Base-by-base conservation (phyloP, 2,329 filamentous ascomycete genomes). In the Colletotrichum tanaceti region DNA sequence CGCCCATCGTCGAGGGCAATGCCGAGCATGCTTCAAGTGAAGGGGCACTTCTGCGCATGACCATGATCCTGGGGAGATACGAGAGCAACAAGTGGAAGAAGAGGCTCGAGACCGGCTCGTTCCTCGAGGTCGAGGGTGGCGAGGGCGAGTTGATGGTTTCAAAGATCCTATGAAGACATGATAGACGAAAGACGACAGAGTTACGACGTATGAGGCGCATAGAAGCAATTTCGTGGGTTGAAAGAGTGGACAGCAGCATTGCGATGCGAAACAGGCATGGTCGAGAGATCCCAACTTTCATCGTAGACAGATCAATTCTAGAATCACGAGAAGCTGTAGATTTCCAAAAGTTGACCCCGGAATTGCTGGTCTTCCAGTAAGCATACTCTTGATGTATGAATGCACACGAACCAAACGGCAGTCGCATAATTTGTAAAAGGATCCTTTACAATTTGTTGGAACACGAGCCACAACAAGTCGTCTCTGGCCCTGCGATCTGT, bases 1-100 rank as follows among this genome's bases (percentile, higher is more conserved):
- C 94, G 1, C 84, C 87, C 5, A 75, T 86, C 4, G 75, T 77
- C 0, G 76, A 77, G 9, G 75, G 76, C 1, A 75, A 77, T 1
- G 76, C 75, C 11, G 86, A 90, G 77, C 86, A 89, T 75, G 77
- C 83, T 71, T 84, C 88, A 43, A 86, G 86, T 74, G 79, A 83
- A 43, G 82, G 90, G 54, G 78, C 84, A 1, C 79, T 85, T 18
- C 78, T 93, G 72, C 85, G 91, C 61, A 91, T 94, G 88, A 94
- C 92, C 0, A 83, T 95, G 67, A 91, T 95, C 14, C 82, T 93
- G 24, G 92, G 90, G 4, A 85, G 90, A 44, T 91, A 90, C 71
- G 92, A 94, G 81, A 90, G 90, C 71, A 87, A 82, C 24, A 93
- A 91, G 78, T 95, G 92, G 92, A 90, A 89, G 78, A 93, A 91